Base-by-base conservation (phyloP, 2,329 filamentous ascomycete species). In the Penicillium sp. region DNA sequence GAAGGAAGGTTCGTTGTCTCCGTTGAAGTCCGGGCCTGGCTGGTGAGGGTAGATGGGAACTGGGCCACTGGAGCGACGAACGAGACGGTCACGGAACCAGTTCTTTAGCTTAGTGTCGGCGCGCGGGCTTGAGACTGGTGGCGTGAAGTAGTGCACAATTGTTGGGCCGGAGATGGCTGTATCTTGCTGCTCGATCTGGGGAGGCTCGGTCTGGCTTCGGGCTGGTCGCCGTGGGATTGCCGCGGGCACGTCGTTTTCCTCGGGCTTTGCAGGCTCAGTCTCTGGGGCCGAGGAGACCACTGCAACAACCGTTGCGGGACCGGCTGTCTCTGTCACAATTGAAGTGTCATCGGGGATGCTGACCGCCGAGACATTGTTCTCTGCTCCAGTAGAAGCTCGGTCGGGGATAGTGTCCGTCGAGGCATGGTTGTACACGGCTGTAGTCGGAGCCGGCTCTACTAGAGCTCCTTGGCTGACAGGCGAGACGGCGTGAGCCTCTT, bases 81-180 rank as follows among this genome's bases (percentile, higher is more conserved):
- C 59, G 8, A 72, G 50, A 53, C 65, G 63, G 40, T 67, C 67
- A 27, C 65, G 70, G 61, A 75, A 70, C 72, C 72, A 75, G 15
- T 62, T 66, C 43, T 67, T 74, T 25, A 75, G 50, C 51, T 69
- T 73, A 3, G 72, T 72, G 38, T 73, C 71, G 11, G 66, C 61
- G 41, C 65, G 65, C 5, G 67, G 67, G 19, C 68, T 68, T 31
- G 58, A 59, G 41, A 66, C 54, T 3, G 65, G 62, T 13, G 64
- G 62, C 11, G 45, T 57, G 16, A 61, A 58, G 13, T 33, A 50
- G 29, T 62, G 64, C 51, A 62, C 59, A 6, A 50, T 27, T 9
- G 46, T 19, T 15, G 54, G 43, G 8, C 29, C 59, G n/a, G 50
- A 43, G 4, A 50, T 54, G 1, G 63, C 57, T 23, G 53, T 57